Percentiles rank a stretch among this genome's conserved stretches.
phyloP scores from a whole-genome alignment of 2,329 filamentous ascomycete genomes.

The Aspergillus puulaauensis region DNA sequence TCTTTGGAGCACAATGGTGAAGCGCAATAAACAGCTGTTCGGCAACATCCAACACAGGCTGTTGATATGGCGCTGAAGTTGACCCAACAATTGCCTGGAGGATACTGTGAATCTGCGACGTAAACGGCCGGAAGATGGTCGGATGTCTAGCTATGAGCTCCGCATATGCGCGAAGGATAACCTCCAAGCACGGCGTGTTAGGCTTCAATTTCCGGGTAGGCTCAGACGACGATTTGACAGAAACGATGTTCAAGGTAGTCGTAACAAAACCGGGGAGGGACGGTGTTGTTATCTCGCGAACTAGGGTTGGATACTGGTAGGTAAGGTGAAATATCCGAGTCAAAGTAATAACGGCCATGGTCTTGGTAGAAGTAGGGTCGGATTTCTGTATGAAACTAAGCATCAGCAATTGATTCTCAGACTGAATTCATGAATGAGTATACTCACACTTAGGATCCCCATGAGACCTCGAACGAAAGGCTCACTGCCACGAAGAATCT shows the following conservation, averaged over 20 bases:
- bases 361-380: slow-evolving; percentile 72
- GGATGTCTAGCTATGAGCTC: slow-evolving; percentile 76
- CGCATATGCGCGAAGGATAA: slow-evolving; percentile 69
- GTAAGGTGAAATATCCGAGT: slow-evolving; percentile 82
- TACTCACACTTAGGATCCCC: slow-evolving; percentile 65
- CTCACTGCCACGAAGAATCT: slow-evolving; percentile 70
- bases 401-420: slow-evolving; percentile 13
- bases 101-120: slow-evolving; percentile 64
- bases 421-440: background rate
- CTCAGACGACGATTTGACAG: slow-evolving; percentile 46
- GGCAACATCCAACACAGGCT: slow-evolving; percentile 57
- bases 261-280: slow-evolving; percentile 73
- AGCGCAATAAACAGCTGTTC: slow-evolving; percentile 68
- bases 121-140: slow-evolving; percentile 76
- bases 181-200: slow-evolving; percentile 59
- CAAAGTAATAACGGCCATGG: slow-evolving; percentile 72
- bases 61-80: slow-evolving; percentile 55
- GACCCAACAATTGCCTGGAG: slow-evolving; percentile 63
- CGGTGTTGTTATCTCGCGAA: slow-evolving; percentile 85
- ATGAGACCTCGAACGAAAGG: slow-evolving; percentile 78
- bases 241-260: slow-evolving; percentile 66
- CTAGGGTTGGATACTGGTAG: slow-evolving; percentile 76
- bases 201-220: slow-evolving; percentile 35
- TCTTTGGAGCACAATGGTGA: slow-evolving; percentile 78
- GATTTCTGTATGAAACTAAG: slow-evolving; percentile 60